phyloP scores from a whole-genome alignment of 768 basidiomycete species.

The Polyporus arcularius region DNA sequence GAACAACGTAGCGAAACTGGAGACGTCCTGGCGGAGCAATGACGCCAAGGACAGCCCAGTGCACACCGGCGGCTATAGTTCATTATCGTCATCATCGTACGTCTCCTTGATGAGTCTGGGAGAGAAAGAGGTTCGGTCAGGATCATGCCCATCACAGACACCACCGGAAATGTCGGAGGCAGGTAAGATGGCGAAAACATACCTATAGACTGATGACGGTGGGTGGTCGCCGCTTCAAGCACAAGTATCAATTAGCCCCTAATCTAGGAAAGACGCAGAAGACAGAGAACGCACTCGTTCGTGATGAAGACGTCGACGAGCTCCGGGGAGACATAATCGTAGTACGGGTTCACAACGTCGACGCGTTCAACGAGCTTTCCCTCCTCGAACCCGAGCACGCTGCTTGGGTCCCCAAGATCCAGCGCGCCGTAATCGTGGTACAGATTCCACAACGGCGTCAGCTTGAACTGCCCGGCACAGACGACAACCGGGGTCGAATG shows the following conservation, averaged over 20 bases:
- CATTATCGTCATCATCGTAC: constrained; percentile 93
- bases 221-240: constrained; percentile 86
- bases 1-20: no score
- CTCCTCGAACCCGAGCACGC: constrained; percentile 72
- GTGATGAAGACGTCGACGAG: constrained; percentile 93
- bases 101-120: constrained; percentile 85
- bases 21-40: no score
- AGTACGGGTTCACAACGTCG: constrained; percentile 94
- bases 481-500: constrained; percentile 93
- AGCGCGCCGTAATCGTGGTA: constrained; percentile 85
- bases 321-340: constrained; percentile 93
- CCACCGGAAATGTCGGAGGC: background rate
- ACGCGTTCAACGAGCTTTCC: constrained; percentile 82
- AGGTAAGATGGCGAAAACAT: constrained; percentile 21
- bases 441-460: constrained; percentile 88
- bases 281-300: constrained; percentile 75
- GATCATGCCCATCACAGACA: background rate
- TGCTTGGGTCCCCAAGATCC: constrained; percentile 74
- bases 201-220: constrained; percentile 91
- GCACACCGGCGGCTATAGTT: constrained; percentile 46
- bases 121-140: constrained; percentile 6
- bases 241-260: background rate
- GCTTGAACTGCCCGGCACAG: constrained; percentile 94
- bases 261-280: background rate
- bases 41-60: no score